phyloP scores from a whole-genome alignment of 31 red algal species.

The Endocladia muricata region DNA sequence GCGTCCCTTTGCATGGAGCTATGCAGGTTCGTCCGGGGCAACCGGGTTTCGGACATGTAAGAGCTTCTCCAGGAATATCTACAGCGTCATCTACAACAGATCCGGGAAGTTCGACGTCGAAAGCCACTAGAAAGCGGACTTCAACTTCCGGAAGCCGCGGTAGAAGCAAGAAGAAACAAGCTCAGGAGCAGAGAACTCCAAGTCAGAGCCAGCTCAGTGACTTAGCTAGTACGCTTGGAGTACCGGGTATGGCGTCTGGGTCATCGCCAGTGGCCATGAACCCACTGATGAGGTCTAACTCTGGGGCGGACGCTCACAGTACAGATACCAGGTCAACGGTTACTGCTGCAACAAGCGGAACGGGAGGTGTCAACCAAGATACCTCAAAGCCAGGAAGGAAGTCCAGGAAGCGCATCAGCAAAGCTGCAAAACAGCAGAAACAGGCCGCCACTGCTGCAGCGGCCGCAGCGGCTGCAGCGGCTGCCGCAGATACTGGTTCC shows the following conservation, averaged over 20 bases:
- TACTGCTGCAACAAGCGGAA: conserved; percentile 47
- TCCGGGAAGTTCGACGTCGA: conserved; percentile 26
- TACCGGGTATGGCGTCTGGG: not conserved
- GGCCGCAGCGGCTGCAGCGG: conserved; percentile 27
- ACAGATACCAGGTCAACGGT: conserved; percentile 34
- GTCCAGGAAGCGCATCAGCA: not conserved
- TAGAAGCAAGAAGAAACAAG: conserved; percentile 10
- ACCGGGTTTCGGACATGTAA: not conserved
- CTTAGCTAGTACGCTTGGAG: conserved; percentile 5
- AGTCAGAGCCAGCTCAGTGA: conserved; percentile 19
- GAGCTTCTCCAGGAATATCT: conserved; percentile 44
- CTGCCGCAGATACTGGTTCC: not conserved
- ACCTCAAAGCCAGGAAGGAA: conserved; percentile 8
- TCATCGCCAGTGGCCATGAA: conserved; percentile 5
- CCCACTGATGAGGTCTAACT: not conserved
- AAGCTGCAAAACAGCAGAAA: not conserved
- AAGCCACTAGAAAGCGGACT: conserved; percentile 4
- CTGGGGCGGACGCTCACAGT: conserved; percentile 23
- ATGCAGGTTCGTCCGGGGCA: not conserved
- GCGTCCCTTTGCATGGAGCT: not conserved
- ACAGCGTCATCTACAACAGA: conserved; percentile 54
- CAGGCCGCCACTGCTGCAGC: conserved; percentile 7
- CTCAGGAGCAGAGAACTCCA: conserved; percentile 10
- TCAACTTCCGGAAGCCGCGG: not conserved
- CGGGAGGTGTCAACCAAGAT: conserved; percentile 23